These are phyloP conservation scores for Rheum nobile DNA, from an alignment of 148 eudicot genomes.

Conservation along the genomic window DNA sequence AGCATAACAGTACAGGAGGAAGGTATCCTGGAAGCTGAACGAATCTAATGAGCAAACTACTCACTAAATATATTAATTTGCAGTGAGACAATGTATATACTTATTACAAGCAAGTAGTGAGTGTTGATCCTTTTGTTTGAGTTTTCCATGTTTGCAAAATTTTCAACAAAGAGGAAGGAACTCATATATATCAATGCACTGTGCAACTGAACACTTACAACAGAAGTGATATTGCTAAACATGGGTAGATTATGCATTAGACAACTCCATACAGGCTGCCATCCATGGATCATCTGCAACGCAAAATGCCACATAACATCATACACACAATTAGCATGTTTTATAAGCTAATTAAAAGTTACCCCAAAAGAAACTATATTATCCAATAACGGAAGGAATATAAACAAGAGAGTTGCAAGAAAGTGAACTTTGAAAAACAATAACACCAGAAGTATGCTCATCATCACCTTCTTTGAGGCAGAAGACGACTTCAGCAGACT, in stretches of 20 bases:
- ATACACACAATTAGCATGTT: neutral
- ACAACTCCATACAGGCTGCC: constrained; percentile 79
- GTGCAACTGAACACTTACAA: constrained; percentile 49
- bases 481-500: constrained; percentile 25
- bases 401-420: constrained; percentile 35
- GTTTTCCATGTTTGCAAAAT: neutral
- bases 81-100: neutral
- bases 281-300: constrained; percentile 53
- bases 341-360: neutral
- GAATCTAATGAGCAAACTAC: neutral
- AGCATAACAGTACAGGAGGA: neutral
- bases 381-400: neutral
- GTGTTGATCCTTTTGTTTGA: neutral
- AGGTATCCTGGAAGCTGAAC: neutral
- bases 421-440: neutral
- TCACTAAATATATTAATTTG: neutral
- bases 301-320: neutral
- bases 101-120: neutral
- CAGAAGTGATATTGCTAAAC: constrained; percentile 43
- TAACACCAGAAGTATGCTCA: neutral
- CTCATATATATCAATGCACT: neutral
- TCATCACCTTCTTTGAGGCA: constrained; percentile 42
- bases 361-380: neutral
- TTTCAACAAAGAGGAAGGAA: neutral
- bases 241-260: constrained; percentile 62